Evolutionary conservation across 129 eudicot genomes (phyloP), one percentile per base, ranked within the genome.

Genomic region (Heracleum sosnowskyi): DNA sequence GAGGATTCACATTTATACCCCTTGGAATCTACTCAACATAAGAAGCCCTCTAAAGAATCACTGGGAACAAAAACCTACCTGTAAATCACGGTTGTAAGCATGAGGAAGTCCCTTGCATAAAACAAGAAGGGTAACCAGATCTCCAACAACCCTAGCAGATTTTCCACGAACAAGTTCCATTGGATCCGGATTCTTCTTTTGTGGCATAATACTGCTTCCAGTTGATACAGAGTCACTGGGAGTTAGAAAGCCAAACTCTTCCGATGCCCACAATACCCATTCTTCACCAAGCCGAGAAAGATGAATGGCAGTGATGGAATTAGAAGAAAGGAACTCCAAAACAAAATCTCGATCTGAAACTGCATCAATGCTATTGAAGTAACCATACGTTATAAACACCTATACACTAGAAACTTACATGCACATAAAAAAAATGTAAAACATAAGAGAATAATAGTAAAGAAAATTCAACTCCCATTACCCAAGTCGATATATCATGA

Each of bases 61-160:
- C n/a, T 0, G 20, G 36, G 5, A 69, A 77, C 7, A 16, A 10
- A 70, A 2, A 26, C 60, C 28, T 84, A 92, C 99, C 97, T 96
- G 99, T 40, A 96, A 85, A 84, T 96, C 99, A 63, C 97, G 99
- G 66, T 92, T 96, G 82, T 96, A 96, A 49, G 97, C 96, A 11
- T 87, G 99, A 79, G 99, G 99, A 86, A 96, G 99, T 71, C 99
- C 99, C 77, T 96, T 96, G 90, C 99, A 96, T 83, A 96, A 84
- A 11, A 90, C 96, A 77, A 83, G 92, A 85, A 96, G 97, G n/a
- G 99, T 85, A 77, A 92, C 95, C 28, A 92, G 80, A 82, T 90
- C 97, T 47, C 99, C 97, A 9, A 96, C 64, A 79, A 96, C 94
- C 79, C 99, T 83, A 26, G 97, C 97, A 73, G 97, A 89, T 82